Base-by-base conservation (phyloP, 1,284 basidiomycete species). In the Cystobasidium sp. region DNA sequence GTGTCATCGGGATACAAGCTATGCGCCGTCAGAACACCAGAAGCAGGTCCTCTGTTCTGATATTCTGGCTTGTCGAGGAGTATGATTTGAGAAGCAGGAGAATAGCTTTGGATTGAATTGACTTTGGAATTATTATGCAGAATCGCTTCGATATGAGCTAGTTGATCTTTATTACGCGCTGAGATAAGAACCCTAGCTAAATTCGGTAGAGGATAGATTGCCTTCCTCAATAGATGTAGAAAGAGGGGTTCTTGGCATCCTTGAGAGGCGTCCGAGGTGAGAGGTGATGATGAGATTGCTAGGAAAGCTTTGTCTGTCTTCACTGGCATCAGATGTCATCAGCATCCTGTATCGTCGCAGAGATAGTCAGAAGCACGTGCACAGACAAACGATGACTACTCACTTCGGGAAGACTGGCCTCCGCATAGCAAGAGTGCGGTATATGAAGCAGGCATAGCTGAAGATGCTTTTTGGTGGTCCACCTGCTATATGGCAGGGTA, bases 281-380 rank as follows among this genome's bases (percentile, higher is more conserved):
- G 31, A 18, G 8, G 7, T 22, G n/a, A 24, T 14, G 56, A 14
- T 14, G 31, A 52, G n/a, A 44, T 43, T 53, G 37, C 20, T 52
- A 68, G 52, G 31, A 68, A 68, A 24, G 66, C 66, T 41, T 68
- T 68, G 31, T 68, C 66, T 41, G 37, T 47, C 66, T 56, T 68
- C 66, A 68, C 66, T 68, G 39, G 8, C 12, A 55, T 10, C 22
- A 43, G 16, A n/a, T 41, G 52, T 10, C n/a, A 46, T 66, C n/a
- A 18, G 44, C 44, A 24, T 18, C 31, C 43, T 43, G 14, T 47
- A 20, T 20, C 24, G n/a, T 49, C 5, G 31, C 31, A 31, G 31
- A 31, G 31, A 31, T 31, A 31, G 31, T 31, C 18, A n/a, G 22
- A 22, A 41, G 18, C n/a, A 22, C 44, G 16, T 10, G 22, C 16